These are phyloP conservation scores for Populus hybrid DNA, from an alignment of 441 rosid genomes.

Conservation along the genomic window DNA sequence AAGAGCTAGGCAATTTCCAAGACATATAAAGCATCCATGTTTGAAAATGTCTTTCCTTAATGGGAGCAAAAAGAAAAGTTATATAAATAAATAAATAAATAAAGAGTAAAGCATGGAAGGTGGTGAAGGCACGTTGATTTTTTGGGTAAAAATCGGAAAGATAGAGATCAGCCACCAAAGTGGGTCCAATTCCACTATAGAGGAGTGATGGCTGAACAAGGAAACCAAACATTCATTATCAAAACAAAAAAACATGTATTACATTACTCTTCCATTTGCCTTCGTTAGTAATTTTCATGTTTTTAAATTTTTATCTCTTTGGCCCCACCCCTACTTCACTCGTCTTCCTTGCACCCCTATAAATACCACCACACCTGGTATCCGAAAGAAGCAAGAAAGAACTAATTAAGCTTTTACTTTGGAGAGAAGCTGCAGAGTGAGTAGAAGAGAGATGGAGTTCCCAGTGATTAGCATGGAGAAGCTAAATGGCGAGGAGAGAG, in stretches of 20 bases:
- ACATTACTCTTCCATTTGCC: neutral
- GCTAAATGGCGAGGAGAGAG: slow-evolving; percentile 62
- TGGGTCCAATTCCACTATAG: slow-evolving; percentile 11
- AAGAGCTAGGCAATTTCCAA: slow-evolving; percentile 9
- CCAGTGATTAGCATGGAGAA: slow-evolving; percentile 70
- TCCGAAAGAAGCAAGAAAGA: neutral
- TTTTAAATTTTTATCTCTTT: neutral
- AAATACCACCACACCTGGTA: slow-evolving; percentile 13
- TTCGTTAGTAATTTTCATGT: neutral
- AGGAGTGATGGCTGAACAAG: slow-evolving; percentile 4
- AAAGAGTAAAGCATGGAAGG: neutral
- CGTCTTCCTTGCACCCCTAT: slow-evolving; percentile 10
- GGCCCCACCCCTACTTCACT: neutral
- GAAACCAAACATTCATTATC: neutral
- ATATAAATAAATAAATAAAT: no score
- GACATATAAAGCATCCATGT: neutral
- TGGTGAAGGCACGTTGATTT: neutral
- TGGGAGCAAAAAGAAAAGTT: neutral
- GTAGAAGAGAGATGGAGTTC: slow-evolving; percentile 50
- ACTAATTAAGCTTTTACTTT: neutral
- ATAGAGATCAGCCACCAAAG: slow-evolving; percentile 6
- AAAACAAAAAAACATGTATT: no score
- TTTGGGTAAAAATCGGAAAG: neutral
- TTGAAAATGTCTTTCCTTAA: neutral
- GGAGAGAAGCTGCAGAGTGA: neutral